Percentiles rank a stretch among this genome's conserved stretches.
Conservation (phyloP, 106 monocot species). For the Xerophyta viscosa region DNA sequence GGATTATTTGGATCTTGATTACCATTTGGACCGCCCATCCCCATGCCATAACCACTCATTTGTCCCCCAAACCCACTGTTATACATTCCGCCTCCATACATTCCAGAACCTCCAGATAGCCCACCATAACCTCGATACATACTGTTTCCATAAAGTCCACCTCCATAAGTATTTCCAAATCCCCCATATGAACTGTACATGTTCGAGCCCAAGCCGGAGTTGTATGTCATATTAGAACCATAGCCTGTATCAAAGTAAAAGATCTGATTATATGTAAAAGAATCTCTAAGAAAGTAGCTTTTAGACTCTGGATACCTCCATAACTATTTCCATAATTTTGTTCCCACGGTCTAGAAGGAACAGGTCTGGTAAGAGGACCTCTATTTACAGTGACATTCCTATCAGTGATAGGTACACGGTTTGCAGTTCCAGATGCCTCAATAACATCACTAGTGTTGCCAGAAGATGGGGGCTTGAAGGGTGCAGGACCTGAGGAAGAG, state of each 20-base stretch:
- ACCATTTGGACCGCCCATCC: conserved; percentile 56
- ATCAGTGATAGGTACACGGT: conserved; percentile 44
- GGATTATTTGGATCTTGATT: conserved; percentile 85
- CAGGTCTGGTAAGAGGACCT: conserved; percentile 41
- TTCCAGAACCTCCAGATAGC: conserved; percentile 25
- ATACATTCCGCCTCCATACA: conserved; percentile 60
- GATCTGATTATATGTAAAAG: not conserved
- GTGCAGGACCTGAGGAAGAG: conserved; percentile 58
- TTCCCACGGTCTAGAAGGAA: conserved; percentile 93
- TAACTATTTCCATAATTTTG: conserved; percentile 62
- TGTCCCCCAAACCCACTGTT: conserved; percentile 40
- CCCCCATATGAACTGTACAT: conserved; percentile 46
- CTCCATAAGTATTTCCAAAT: conserved; percentile 43
- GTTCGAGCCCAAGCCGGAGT: conserved; percentile 40
- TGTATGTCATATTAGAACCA: conserved; percentile 41
- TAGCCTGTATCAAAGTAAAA: conserved; percentile 28
- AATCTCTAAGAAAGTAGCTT: not conserved
- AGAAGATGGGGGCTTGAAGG: conserved; percentile 79
- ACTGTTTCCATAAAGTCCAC: conserved; percentile 56
- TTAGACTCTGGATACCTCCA: conserved; percentile 50
- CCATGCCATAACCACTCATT: conserved; percentile 45
- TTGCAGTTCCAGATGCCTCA: conserved; percentile 89
- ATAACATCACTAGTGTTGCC: conserved; percentile 84
- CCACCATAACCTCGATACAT: conserved; percentile 51
- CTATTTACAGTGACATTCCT: conserved; percentile 14